These are phyloP conservation scores for Penicillium sp. DNA, from an alignment of 2,329 filamentous ascomycete species.

Conservation along the genomic window DNA sequence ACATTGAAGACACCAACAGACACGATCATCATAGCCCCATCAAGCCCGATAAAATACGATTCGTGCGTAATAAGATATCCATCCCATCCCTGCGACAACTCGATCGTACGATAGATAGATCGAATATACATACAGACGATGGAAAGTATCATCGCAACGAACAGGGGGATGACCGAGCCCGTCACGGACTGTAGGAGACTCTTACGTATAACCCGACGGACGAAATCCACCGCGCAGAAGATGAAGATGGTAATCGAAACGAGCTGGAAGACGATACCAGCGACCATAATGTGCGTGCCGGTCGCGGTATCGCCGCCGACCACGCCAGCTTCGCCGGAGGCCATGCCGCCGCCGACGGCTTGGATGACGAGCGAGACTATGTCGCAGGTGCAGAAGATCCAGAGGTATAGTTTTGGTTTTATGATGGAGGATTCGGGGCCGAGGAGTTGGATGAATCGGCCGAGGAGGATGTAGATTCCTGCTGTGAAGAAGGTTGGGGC, in stretches of 20 bases:
- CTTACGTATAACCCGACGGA: conserved; percentile 38
- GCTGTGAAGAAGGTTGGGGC: conserved; percentile 53
- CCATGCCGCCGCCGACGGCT: conserved; percentile 55
- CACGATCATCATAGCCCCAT: conserved; percentile 50
- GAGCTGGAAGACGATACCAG: conserved; percentile 60
- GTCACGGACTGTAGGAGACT: conserved; percentile 25
- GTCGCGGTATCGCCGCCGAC: conserved; percentile 47
- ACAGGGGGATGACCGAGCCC: conserved; percentile 32
- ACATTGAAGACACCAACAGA: conserved; percentile 48
- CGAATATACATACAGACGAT: conserved; percentile 48
- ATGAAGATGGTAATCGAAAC: conserved; percentile 55
- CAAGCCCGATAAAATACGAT: conserved; percentile 50
- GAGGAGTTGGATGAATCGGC: conserved; percentile 46
- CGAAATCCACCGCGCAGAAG: conserved; percentile 47
- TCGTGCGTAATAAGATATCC: conserved; percentile 53
- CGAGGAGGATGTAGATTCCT: conserved; percentile 51
- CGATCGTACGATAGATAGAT: conserved; percentile 52
- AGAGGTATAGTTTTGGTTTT: conserved; percentile 46
- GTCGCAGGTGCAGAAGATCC: conserved; percentile 54
- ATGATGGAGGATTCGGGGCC: conserved; percentile 47
- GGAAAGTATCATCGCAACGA: conserved; percentile 42
- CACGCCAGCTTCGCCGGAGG: conserved; percentile 44
- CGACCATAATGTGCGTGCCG: conserved; percentile 52
- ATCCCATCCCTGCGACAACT: conserved; percentile 51
- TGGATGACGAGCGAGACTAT: conserved; percentile 56